Base-by-base conservation (phyloP, 495 filamentous ascomycete genomes). In the Parathielavia hyrcaniae region DNA sequence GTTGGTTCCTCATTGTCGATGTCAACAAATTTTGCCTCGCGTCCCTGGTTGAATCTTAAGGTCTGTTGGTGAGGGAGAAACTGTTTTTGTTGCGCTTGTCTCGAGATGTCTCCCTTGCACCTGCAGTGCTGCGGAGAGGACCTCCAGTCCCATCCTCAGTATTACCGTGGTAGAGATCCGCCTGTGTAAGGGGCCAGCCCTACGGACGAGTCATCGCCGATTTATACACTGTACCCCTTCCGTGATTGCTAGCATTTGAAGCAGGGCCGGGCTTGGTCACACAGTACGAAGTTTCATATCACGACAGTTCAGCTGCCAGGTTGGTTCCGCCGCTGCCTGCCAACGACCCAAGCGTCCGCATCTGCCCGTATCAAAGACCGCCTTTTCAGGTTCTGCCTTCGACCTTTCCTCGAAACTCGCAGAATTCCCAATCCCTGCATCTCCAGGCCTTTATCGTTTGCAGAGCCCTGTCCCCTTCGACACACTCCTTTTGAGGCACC, bases 401-500 rank as follows among this genome's bases (percentile, higher is more conserved):
- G 44, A 46, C 40, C 50, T 20, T 64, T 51, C 47, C 39, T 53
- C 53, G 20, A 46, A 49, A 13, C n/a, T 2, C 17, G 23, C 23
- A 44, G 43, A 48, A 53, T 13, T 9, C 4, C 10, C 52, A 30
- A 6, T 30, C 55, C 55, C 55, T 60, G 55, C 58, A 43, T 35
- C 32, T n/a, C 19, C 46, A 38, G 36, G 20, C 41, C 49, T 54
- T 57, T 57, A 40, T 57, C 36, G 19, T 30, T 11, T 20, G 35
- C 35, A 26, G 34, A 51, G 39, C 7, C n/a, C 13, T 39, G 40
- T 57, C 59, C 26, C 38, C 53, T 67, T 67, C 60, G 35, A 53
- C 60, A 61, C 64, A 19, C 56, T 67, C 61, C 44, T 62, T 62
- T 64, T 46, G 53, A 23, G 20, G 20, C 59, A 20, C 32, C 22